Evolutionary conservation across 495 filamentous ascomycete genomes (phyloP).

Genomic region (Annulohypoxylon maeteangense): DNA sequence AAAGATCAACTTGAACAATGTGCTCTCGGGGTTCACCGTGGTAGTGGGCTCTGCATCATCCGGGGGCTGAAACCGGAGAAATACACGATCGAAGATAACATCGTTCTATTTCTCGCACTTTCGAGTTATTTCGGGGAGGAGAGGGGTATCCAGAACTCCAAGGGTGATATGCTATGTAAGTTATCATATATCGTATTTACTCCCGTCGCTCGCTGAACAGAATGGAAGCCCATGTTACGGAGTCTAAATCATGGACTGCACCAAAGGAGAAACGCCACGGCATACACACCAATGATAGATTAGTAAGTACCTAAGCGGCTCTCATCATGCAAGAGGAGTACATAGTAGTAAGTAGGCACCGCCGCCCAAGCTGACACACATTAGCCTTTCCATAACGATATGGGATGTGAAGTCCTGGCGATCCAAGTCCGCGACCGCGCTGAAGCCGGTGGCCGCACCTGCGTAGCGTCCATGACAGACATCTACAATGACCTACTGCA

Average conservation of each 20-base stretch:
- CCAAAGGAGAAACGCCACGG: constrained; percentile 56
- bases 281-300: constrained; percentile 55
- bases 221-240: constrained; percentile 57
- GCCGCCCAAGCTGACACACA: neutral
- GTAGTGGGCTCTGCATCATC: constrained; percentile 60
- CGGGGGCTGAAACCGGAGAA: constrained; percentile 57
- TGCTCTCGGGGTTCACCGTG: constrained; percentile 51
- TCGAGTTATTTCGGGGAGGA: constrained; percentile 61
- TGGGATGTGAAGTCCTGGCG: constrained; percentile 55
- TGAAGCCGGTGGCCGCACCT: constrained; percentile 53
- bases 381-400: constrained; percentile 59
- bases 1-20: constrained; percentile 45
- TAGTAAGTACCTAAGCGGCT: constrained; percentile 44
- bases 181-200: neutral
- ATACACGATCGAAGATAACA: constrained; percentile 59
- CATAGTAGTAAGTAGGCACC: neutral
- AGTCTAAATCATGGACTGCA: constrained; percentile 53
- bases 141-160: constrained; percentile 60
- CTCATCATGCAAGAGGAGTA: neutral
- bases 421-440: constrained; percentile 57
- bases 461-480: constrained; percentile 52
- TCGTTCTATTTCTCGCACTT: constrained; percentile 61
- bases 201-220: constrained; percentile 9
- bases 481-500: constrained; percentile 54
- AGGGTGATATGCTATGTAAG: constrained; percentile 61